Evolutionary conservation across 805 yeast genomes (phyloP).

Genomic region (Candida boleticola): DNA sequence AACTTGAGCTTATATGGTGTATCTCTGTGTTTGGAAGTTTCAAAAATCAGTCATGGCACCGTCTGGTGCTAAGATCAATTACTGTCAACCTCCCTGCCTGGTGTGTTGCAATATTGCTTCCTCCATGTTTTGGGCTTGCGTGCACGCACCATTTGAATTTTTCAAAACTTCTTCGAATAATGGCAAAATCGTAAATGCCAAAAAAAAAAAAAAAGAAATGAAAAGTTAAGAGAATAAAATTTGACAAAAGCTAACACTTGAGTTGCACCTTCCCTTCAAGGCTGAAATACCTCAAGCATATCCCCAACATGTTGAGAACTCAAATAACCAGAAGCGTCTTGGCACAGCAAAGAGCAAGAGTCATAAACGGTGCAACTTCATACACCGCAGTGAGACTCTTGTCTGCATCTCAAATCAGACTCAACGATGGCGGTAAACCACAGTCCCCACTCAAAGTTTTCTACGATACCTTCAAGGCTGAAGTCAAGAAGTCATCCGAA

Average conservation of each 20-base stretch:
- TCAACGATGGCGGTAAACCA: constrained; percentile 18
- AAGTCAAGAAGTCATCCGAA: constrained; percentile 88
- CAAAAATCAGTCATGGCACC: too few species aligned
- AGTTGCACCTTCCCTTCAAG: not conserved
- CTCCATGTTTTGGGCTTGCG: not conserved
- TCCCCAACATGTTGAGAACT: constrained; percentile 2
- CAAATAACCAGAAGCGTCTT: constrained; percentile 4
- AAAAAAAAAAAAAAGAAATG: constrained; percentile 1
- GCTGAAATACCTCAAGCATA: not conserved
- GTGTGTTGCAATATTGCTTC: not conserved
- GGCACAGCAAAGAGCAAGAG: not conserved
- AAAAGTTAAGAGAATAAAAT: not conserved
- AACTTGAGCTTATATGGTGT: too few species aligned
- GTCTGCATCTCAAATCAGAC: not conserved
- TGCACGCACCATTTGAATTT: constrained; percentile 1
- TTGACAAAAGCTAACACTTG: not conserved
- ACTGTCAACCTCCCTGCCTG: not conserved
- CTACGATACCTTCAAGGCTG: constrained; percentile 85
- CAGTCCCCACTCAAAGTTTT: constrained; percentile 89
- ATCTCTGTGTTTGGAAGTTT: too few species aligned
- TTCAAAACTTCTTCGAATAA: not conserved
- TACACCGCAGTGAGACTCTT: constrained; percentile 1
- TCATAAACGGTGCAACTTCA: too few species aligned
- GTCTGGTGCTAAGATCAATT: too few species aligned
- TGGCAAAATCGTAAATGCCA: too few species aligned